Evolutionary conservation across 2,329 filamentous ascomycete species (phyloP).

Genomic region (Zasmidium cellare): DNA sequence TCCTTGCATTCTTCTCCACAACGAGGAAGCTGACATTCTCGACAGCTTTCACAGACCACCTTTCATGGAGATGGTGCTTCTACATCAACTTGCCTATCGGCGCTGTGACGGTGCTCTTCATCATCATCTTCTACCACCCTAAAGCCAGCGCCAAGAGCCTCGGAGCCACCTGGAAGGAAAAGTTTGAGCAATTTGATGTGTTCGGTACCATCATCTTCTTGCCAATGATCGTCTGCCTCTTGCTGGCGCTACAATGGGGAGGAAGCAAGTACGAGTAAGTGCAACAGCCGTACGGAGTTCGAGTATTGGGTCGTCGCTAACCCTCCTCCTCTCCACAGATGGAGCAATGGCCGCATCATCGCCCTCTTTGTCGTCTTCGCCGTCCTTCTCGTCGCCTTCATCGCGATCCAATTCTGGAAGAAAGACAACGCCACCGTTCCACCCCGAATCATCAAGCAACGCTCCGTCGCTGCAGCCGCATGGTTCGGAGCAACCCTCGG

Average conservation of each 20-base stretch:
- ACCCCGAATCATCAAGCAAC: conserved; percentile 38
- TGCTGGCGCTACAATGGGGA: conserved; percentile 54
- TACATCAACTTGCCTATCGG: conserved; percentile 58
- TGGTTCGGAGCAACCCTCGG: conserved; percentile 38
- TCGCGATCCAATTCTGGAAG: conserved; percentile 43
- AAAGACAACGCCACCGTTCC: conserved; percentile 47
- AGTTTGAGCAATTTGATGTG: conserved; percentile 49
- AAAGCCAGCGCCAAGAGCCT: conserved; percentile 37
- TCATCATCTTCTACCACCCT: conserved; percentile 37
- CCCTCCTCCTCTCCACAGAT: conserved; percentile 21
- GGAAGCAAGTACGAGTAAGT: conserved; percentile 43
- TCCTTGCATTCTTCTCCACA: not conserved
- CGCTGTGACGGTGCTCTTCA: conserved; percentile 40
- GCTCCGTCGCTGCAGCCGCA: conserved; percentile 36
- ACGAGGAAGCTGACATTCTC: not conserved
- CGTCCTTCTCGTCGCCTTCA: conserved; percentile 46
- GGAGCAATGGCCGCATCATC: conserved; percentile 47
- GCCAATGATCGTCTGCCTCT: conserved; percentile 49
- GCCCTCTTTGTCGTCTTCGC: conserved; percentile 45
- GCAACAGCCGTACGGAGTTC: too few species aligned
- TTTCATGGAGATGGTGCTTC: conserved; percentile 30
- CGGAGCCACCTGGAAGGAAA: conserved; percentile 33
- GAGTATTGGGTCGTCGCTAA: too few species aligned
- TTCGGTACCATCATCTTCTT: conserved; percentile 48
- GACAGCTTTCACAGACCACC: conserved; percentile 35